A percentile compares a stretch with the other conserved stretches of the same genome.
These are phyloP conservation scores for Chytriomyces confervae DNA, from an alignment of 192 early-diverging fungal genomes.

Conservation along the genomic window DNA sequence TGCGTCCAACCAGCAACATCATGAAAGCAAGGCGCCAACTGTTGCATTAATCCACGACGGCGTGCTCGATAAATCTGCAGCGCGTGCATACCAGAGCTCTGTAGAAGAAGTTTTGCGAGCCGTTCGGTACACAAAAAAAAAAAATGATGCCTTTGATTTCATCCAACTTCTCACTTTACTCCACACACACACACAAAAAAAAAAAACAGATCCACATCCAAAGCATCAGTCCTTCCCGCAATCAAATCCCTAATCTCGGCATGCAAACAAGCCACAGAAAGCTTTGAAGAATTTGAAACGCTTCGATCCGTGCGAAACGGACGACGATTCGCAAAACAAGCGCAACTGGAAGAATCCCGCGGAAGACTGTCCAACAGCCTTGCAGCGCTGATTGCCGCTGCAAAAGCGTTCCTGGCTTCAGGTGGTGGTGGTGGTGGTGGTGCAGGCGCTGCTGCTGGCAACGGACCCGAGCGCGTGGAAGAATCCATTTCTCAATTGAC, in stretches of 20 bases:
- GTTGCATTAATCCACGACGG: slow-evolving; percentile 12
- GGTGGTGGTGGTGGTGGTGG: background rate
- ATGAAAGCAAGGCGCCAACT: background rate
- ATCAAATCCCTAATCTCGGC: slow-evolving; percentile 13
- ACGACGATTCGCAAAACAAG: background rate
- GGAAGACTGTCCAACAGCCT: background rate
- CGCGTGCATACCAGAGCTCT: slow-evolving; percentile 18
- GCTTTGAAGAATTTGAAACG: slow-evolving; percentile 23
- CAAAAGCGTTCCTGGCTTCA: background rate
- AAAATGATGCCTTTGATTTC: background rate
- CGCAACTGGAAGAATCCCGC: slow-evolving; percentile 6
- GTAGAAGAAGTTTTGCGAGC: slow-evolving; percentile 14
- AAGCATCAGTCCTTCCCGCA: slow-evolving; percentile 10
- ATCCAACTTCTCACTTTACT: background rate
- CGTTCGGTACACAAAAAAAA: background rate
- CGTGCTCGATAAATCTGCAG: slow-evolving; percentile 8
- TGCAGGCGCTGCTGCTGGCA: background rate
- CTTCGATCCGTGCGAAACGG: background rate
- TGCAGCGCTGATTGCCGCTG: slow-evolving; percentile 7
- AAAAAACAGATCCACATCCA: background rate
- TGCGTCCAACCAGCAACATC: background rate
- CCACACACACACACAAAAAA: background rate
- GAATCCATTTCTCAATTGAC: background rate
- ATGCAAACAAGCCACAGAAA: slow-evolving; percentile 25
- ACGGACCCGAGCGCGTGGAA: background rate